Evolutionary conservation across 2,329 filamentous ascomycete genomes (phyloP), one percentile per base, ranked within the genome.

Genomic region (Hypoxylon sp.): DNA sequence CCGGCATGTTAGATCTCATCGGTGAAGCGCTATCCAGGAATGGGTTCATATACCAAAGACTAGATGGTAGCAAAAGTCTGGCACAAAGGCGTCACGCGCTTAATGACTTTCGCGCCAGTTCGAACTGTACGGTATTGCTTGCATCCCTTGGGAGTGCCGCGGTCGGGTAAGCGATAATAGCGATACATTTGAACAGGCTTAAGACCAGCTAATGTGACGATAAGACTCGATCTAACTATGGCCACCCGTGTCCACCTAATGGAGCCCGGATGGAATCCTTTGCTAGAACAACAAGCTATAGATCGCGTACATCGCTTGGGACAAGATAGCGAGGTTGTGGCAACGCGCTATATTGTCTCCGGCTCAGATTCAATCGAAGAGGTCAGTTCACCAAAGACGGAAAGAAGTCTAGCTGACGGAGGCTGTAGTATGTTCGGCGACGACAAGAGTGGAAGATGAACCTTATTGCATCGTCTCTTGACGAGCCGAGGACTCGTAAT

Each of bases 221-320:
- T 23, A 66, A n/a, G 63, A n/a, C 59, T 66, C 16, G 43, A 66
- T 23, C 21, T 66, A 16, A 66, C 63, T 14, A 63, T 63, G 54
- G 63, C 63, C 5, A 55, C 30, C 2, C 63, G 47, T 6, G 63
- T 66, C 1, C 63, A 66, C 27, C 5, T 66, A 21, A 66, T 66
- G 59, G 63, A 66, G 16, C 63, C 63, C 6, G 63, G 63, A 34
- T 66, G 63, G 63, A 66, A 66, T 37, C 63, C 63, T 9, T 43
- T 63, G 8, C 21, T 66, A 37, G 63, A 66, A 41, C 54, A 66
- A 39, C 63, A 66, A 52, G 63, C 63, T n/a, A 51, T 66, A n/a
- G 53, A 63, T 12, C 63, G 63, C 29, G 45, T 63, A 12, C 51
- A 66, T 16, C 63, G 63, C n/a, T 52, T 66, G 43, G 63, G 63